Percentiles rank a stretch among this genome's conserved stretches.
phyloP scores from a whole-genome alignment of 2,329 filamentous ascomycete genomes.

The Juglanconis oblonga region DNA sequence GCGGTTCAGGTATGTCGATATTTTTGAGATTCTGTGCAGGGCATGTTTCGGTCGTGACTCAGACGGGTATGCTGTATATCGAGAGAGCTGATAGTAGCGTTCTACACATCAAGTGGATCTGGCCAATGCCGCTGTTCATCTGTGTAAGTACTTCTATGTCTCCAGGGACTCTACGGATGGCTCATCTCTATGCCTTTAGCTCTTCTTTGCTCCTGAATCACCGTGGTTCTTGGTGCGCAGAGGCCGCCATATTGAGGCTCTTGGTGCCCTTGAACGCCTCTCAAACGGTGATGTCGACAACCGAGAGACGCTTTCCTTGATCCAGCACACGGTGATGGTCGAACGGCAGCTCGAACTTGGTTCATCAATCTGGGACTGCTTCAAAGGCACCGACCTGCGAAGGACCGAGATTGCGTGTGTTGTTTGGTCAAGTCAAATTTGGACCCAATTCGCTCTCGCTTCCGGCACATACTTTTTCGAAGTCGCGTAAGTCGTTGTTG shows the following conservation, averaged over 20 bases:
- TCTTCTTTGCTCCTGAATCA: conserved; percentile 41
- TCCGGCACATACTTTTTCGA: conserved; percentile 8
- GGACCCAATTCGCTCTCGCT: conserved; percentile 3
- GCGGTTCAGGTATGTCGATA: not conserved
- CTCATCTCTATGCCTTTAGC: conserved; percentile 21
- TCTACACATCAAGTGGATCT: conserved; percentile 39
- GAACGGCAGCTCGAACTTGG: not conserved
- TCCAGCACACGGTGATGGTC: not conserved
- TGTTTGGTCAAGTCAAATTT: conserved; percentile 23
- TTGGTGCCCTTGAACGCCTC: conserved; percentile 35
- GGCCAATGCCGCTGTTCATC: conserved; percentile 35
- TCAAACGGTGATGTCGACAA: conserved; percentile 29
- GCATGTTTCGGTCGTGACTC: no score
- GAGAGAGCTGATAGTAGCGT: not conserved
- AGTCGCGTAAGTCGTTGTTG: not conserved
- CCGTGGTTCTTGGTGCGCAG: conserved; percentile 42
- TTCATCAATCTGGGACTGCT: conserved; percentile 18
- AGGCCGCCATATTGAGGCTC: conserved; percentile 35
- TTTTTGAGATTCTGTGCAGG: no score
- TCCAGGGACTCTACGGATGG: not conserved
- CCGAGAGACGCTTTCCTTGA: conserved; percentile 3
- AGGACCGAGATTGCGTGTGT: conserved; percentile 31
- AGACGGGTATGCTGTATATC: no score
- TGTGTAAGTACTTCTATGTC: not conserved
- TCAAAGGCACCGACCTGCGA: conserved; percentile 22